A percentile compares a stretch with the other conserved stretches of the same genome.
Evolutionary conservation across 2,329 filamentous ascomycete genomes (phyloP).

Genomic region (Fusarium sp.): DNA sequence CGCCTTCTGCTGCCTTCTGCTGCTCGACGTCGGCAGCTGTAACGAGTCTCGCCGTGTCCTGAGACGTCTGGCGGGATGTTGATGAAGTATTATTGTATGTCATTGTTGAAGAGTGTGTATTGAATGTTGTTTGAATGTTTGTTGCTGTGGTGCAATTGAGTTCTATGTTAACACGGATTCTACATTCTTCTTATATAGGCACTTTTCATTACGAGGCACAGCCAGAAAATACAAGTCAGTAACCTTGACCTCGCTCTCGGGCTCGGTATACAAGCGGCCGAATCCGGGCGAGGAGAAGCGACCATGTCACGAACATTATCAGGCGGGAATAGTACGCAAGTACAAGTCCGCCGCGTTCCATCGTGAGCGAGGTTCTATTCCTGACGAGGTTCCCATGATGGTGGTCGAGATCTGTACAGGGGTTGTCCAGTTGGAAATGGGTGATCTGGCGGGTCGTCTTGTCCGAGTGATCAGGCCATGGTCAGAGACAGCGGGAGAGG

Average conservation of each 20-base stretch:
- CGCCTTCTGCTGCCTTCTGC: not conserved
- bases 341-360: not conserved
- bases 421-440: not conserved
- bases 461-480: not conserved
- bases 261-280: not conserved
- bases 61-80: not conserved
- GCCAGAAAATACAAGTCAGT: not conserved
- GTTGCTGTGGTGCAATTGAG: not conserved
- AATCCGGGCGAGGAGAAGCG: not conserved
- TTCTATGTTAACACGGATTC: not conserved
- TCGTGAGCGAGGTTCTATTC: not conserved
- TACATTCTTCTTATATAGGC: not conserved
- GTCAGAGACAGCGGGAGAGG: not conserved
- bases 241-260: not conserved
- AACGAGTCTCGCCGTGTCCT: not conserved
- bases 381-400: not conserved
- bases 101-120: not conserved
- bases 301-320: not conserved
- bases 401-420: not conserved
- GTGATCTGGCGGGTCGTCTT: not conserved
- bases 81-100: not conserved
- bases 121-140: not conserved
- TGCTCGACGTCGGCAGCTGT: not conserved
- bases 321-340: not conserved
- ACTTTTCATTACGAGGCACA: not conserved